Evolutionary conservation across 495 filamentous ascomycete species (phyloP).

Genomic region (Tuber umbilicatum): DNA sequence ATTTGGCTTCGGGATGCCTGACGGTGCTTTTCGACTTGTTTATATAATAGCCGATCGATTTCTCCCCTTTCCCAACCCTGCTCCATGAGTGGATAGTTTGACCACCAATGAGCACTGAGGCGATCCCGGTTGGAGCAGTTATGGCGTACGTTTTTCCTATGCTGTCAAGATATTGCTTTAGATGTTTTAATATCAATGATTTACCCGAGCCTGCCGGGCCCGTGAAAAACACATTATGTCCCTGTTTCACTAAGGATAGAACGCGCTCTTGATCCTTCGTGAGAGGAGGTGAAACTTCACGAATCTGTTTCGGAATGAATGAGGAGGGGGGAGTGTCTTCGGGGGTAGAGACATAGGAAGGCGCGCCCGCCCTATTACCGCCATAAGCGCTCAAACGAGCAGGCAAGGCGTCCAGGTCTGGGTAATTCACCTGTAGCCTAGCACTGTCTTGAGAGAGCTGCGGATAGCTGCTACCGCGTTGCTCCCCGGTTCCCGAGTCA

Average conservation of each 20-base stretch:
- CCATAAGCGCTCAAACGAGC: background rate
- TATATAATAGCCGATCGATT: slow-evolving; percentile 20
- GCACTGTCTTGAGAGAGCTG: background rate
- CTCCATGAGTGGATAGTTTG: slow-evolving; percentile 40
- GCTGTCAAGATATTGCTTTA: slow-evolving; percentile 24
- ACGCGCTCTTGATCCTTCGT: slow-evolving; percentile 22
- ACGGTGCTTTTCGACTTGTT: background rate
- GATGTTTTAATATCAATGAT: slow-evolving; percentile 28
- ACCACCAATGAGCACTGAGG: slow-evolving; percentile 32
- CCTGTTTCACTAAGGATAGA: slow-evolving; percentile 22
- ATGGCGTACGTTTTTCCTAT: slow-evolving; percentile 19
- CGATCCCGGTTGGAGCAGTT: slow-evolving; percentile 41
- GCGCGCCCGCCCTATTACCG: background rate
- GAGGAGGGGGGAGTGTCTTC: background rate
- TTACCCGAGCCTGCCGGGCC: slow-evolving; percentile 42
- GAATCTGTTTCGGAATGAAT: background rate
- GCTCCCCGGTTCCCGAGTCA: background rate
- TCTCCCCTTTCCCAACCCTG: slow-evolving; percentile 36
- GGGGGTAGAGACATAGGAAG: background rate
- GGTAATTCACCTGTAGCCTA: background rate
- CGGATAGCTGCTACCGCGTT: background rate
- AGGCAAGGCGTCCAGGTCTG: background rate
- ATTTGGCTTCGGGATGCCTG: background rate
- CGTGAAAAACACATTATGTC: slow-evolving; percentile 35
- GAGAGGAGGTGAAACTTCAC: slow-evolving; percentile 5